phyloP scores from a whole-genome alignment of 768 basidiomycete species.

The Boletus rex-veris region DNA sequence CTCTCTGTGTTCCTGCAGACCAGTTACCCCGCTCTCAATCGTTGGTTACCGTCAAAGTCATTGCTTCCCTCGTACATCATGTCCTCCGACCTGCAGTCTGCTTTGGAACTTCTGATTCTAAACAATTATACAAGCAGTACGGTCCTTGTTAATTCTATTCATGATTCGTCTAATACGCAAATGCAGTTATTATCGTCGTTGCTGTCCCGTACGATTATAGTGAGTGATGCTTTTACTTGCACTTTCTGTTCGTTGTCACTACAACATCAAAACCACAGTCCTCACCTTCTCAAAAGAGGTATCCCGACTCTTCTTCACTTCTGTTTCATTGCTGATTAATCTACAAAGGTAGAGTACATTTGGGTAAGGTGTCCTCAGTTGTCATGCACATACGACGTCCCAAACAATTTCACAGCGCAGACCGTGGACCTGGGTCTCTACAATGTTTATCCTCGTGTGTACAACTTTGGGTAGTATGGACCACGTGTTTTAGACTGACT shows the following conservation, averaged over 20 bases:
- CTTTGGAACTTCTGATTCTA: background rate
- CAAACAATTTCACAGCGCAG: background rate
- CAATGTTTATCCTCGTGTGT: background rate
- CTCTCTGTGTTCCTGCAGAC: no score
- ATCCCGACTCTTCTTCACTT: background rate
- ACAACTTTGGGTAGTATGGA: background rate
- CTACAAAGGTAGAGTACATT: background rate
- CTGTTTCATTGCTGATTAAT: background rate
- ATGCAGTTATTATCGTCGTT: background rate
- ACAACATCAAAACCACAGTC: background rate
- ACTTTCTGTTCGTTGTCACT: background rate
- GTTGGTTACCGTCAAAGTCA: background rate
- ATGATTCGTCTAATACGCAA: background rate
- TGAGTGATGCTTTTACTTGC: background rate
- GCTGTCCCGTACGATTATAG: background rate
- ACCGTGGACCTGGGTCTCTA: background rate
- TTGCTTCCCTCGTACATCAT: background rate
- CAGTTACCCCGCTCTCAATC: no score
- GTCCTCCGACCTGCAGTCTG: background rate
- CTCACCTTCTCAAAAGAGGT: background rate
- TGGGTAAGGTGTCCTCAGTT: background rate
- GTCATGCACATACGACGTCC: background rate
- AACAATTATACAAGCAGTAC: background rate
- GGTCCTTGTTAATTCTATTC: background rate
- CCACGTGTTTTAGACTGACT: background rate